Percentiles rank a stretch among this genome's conserved stretches.
These are phyloP conservation scores for Sporothrix phasma DNA, from an alignment of 2,329 filamentous ascomycete genomes.

Conservation along the genomic window DNA sequence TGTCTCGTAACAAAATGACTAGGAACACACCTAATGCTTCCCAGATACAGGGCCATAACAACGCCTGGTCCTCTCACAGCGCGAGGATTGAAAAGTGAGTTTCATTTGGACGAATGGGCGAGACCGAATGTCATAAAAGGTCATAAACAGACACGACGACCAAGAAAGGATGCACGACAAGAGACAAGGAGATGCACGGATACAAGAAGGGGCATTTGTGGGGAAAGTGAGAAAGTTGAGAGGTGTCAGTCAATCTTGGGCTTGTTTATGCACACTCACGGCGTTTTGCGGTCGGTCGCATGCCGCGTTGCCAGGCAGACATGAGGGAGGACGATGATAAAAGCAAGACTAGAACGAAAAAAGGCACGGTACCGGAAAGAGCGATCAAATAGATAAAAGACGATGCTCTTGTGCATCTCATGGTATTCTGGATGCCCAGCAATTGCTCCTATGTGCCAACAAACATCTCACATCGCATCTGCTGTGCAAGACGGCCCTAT, in stretches of 20 bases:
- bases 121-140: background rate
- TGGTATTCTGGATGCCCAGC: background rate
- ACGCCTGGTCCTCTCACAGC: background rate
- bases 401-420: background rate
- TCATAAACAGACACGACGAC: background rate
- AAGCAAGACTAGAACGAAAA: no score
- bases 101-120: background rate
- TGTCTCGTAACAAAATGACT: slow-evolving; percentile 1
- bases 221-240: background rate
- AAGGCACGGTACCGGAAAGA: background rate
- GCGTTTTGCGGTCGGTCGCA: background rate
- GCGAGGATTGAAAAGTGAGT: slow-evolving; percentile 1
- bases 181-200: background rate
- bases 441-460: background rate
- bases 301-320: background rate
- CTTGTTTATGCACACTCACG: no score
- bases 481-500: background rate
- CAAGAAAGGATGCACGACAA: background rate
- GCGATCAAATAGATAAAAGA: background rate
- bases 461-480: background rate
- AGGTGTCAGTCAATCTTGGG: no score
- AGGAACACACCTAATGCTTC: background rate
- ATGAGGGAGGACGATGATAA: no score
- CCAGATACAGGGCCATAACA: background rate
- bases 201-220: background rate